A percentile compares a stretch with the other conserved stretches of the same genome.
These are phyloP conservation scores for Candolleomyces efflorescens DNA, from an alignment of 768 basidiomycete genomes.

Conservation along the genomic window DNA sequence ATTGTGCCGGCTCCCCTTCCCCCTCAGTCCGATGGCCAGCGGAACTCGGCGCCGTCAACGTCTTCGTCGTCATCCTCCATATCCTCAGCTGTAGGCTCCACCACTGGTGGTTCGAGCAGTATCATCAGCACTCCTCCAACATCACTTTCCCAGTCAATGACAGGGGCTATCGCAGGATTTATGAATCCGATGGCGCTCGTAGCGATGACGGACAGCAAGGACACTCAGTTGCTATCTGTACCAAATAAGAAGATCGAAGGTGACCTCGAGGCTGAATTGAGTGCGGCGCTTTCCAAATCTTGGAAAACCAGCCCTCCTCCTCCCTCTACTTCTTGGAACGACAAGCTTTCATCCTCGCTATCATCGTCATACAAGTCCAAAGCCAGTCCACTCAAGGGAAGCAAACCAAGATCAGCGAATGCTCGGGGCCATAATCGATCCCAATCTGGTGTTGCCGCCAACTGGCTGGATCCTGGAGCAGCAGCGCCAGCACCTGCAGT, in stretches of 20 bases:
- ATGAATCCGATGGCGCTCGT: conserved; percentile 30
- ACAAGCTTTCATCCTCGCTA: conserved; percentile 29
- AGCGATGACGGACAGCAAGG: conserved; percentile 19
- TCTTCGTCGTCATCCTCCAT: conserved; percentile 54
- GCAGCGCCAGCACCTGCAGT: conserved; percentile 51
- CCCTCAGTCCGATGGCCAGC: conserved; percentile 9
- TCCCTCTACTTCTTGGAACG: conserved; percentile 34
- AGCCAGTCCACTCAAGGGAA: conserved; percentile 28
- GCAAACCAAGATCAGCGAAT: conserved; percentile 19
- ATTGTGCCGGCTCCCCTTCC: conserved; percentile 5
- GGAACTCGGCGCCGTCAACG: conserved; percentile 33
- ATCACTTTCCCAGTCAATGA: conserved; percentile 45
- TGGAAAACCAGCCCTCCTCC: conserved; percentile 31
- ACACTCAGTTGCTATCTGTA: conserved; percentile 12
- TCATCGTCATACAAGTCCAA: conserved; percentile 37
- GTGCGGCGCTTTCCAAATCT: conserved; percentile 22
- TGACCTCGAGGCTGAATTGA: background rate
- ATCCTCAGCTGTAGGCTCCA: conserved; percentile 36
- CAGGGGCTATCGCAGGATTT: conserved; percentile 38
- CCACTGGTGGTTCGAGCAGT: conserved; percentile 36
- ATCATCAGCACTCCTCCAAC: conserved; percentile 55
- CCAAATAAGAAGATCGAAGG: conserved; percentile 12
- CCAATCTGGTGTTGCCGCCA: conserved; percentile 33
- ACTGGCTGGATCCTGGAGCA: conserved; percentile 51
- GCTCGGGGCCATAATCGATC: conserved; percentile 30